Conservation (phyloP, 2,329 filamentous ascomycete genomes). For the Proliferodiscus dingleyae region DNA sequence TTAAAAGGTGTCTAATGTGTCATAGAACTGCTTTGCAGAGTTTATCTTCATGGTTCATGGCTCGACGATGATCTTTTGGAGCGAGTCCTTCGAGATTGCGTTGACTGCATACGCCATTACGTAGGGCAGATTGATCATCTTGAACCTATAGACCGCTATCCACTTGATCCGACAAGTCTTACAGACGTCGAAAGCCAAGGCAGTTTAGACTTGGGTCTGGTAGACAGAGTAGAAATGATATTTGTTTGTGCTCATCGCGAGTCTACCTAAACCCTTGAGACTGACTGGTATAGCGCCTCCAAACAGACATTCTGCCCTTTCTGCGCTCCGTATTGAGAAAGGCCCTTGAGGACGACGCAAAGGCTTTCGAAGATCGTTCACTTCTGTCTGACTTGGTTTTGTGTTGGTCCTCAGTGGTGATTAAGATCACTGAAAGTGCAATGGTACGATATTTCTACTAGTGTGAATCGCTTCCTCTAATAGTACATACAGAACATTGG, state of each 20-base stretch:
- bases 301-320: constrained; percentile 12
- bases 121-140: constrained; percentile 17
- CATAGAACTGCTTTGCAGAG: constrained; percentile 6
- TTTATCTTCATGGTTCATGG: constrained; percentile 5
- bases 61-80: constrained; percentile 1
- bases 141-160: constrained; percentile 5
- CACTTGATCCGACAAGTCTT: neutral
- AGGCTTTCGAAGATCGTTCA: neutral
- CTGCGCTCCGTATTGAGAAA: constrained; percentile 12
- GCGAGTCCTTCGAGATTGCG: constrained; percentile 2
- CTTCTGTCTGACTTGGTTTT: constrained; percentile 10
- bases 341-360: constrained; percentile 10
- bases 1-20: constrained; percentile 1
- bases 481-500: constrained; percentile 28
- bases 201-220: constrained; percentile 16
- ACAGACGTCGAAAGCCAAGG: constrained; percentile 25
- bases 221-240: constrained; percentile 20
- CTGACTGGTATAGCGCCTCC: constrained; percentile 22
- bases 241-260: constrained; percentile 17
- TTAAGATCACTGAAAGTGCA: constrained; percentile 17
- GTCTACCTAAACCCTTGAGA: no score
- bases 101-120: constrained; percentile 10
- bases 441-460: constrained; percentile 24
- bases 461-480: constrained; percentile 42
- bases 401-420: constrained; percentile 18